These are phyloP conservation scores for Colletotrichum simmondsii DNA, from an alignment of 2,329 filamentous ascomycete species.

Conservation along the genomic window DNA sequence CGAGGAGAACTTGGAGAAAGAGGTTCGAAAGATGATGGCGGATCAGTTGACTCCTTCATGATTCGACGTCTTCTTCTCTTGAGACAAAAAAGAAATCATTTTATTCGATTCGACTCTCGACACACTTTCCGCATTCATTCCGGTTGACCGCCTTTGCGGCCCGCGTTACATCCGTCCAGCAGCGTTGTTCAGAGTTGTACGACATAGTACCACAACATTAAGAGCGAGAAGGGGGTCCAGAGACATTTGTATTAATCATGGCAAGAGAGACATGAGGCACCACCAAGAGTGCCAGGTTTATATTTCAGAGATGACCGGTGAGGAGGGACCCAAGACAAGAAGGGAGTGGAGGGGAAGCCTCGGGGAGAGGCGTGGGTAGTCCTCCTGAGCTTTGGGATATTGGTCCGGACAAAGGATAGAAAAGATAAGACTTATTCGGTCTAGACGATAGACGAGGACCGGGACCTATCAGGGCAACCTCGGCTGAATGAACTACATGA, in stretches of 20 bases:
- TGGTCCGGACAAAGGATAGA: not conserved
- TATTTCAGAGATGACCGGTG: not conserved
- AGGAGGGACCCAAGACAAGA: no score
- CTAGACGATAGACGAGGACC: not conserved
- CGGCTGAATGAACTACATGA: not conserved
- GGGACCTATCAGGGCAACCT: not conserved
- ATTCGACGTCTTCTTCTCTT: not conserved
- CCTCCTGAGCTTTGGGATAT: not conserved
- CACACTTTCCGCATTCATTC: not conserved
- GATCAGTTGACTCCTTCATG: slow-evolving; percentile 51
- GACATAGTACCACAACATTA: not conserved
- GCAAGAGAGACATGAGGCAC: not conserved
- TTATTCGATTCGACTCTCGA: no score
- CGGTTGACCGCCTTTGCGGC: not conserved
- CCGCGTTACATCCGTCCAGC: not conserved
- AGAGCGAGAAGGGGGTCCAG: not conserved
- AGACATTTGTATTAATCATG: not conserved
- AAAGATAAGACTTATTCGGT: not conserved
- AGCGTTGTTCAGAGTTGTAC: not conserved
- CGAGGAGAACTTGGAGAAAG: slow-evolving; percentile 52
- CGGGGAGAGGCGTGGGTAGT: no score
- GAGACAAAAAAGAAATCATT: not conserved
- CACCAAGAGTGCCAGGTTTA: not conserved
- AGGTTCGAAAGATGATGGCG: slow-evolving; percentile 56
- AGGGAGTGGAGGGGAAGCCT: no score